phyloP scores from a whole-genome alignment of 495 filamentous ascomycete species.

The Pyrenopolyporus hunteri region DNA sequence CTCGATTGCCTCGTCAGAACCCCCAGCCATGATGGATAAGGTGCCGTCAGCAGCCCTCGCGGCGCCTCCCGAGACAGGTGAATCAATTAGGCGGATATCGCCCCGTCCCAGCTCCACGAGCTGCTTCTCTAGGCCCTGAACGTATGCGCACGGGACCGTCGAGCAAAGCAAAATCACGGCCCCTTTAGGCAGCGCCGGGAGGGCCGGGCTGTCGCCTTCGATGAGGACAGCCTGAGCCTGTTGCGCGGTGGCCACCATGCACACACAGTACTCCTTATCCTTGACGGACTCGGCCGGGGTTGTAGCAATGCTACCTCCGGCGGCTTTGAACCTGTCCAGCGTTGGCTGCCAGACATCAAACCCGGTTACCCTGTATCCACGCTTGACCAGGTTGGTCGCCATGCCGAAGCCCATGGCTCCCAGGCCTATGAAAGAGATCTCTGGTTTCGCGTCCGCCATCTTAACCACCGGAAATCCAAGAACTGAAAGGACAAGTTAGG shows the following conservation, averaged over 20 bases:
- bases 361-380: slow-evolving; percentile 71
- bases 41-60: slow-evolving; percentile 75
- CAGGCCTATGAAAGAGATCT: slow-evolving; percentile 79
- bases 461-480: background rate
- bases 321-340: slow-evolving; percentile 69
- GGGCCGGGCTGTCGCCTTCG: slow-evolving; percentile 62
- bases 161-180: slow-evolving; percentile 74
- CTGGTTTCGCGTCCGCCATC: slow-evolving; percentile 53
- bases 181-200: slow-evolving; percentile 59
- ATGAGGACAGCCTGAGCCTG: slow-evolving; percentile 73
- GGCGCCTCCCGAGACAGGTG: slow-evolving; percentile 80
- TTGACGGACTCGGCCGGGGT: slow-evolving; percentile 69
- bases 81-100: slow-evolving; percentile 74
- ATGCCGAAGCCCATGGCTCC: slow-evolving; percentile 91
- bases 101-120: slow-evolving; percentile 59
- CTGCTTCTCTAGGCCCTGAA: slow-evolving; percentile 62
- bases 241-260: slow-evolving; percentile 79
- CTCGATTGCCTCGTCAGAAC: slow-evolving; percentile 60
- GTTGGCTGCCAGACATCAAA: slow-evolving; percentile 79
- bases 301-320: slow-evolving; percentile 65
- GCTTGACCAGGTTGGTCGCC: slow-evolving; percentile 76
- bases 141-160: slow-evolving; percentile 73
- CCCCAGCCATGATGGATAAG: slow-evolving; percentile 82
- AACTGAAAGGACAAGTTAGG: background rate
- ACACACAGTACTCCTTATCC: slow-evolving; percentile 66